Percentiles rank a stretch among this genome's conserved stretches.
Evolutionary conservation across 345 rosid species (phyloP).

Genomic region (Aquilaria sinensis): DNA sequence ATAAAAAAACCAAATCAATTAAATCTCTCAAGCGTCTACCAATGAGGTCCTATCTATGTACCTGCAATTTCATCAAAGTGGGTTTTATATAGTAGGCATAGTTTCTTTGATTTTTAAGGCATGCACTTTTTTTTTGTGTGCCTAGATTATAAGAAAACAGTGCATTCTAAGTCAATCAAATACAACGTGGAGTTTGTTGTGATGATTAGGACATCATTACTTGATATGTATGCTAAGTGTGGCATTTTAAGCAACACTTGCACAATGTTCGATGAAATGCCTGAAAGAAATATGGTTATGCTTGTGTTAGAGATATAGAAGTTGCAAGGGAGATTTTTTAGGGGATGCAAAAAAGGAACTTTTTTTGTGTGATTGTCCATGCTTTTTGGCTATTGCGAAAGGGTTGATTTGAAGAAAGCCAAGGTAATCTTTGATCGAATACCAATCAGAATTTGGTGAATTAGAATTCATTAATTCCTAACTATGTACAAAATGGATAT

Average conservation of each 20-base stretch:
- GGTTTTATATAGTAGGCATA: slow-evolving; percentile 30
- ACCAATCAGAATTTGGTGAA: slow-evolving; percentile 48
- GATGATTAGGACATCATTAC: slow-evolving; percentile 33
- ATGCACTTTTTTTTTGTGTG: slow-evolving; percentile 29
- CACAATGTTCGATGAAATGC: slow-evolving; percentile 60
- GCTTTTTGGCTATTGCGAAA: slow-evolving; percentile 66
- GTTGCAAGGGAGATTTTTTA: slow-evolving; percentile 50
- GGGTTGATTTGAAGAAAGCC: slow-evolving; percentile 49
- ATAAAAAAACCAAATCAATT: slow-evolving; percentile 19
- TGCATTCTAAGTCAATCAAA: slow-evolving; percentile 60
- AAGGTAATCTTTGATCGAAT: slow-evolving; percentile 37
- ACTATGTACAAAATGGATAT: slow-evolving; percentile 57
- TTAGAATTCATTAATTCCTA: slow-evolving; percentile 72
- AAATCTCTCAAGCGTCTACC: slow-evolving; percentile 32
- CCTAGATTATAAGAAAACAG: slow-evolving; percentile 24
- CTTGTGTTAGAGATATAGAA: slow-evolving; percentile 45
- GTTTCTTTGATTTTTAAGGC: slow-evolving; percentile 57
- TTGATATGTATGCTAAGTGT: slow-evolving; percentile 14
- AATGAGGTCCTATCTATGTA: slow-evolving; percentile 36
- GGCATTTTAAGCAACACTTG: slow-evolving; percentile 32
- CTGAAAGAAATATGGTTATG: slow-evolving; percentile 57
- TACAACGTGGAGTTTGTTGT: slow-evolving; percentile 37
- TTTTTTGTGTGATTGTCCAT: slow-evolving; percentile 62
- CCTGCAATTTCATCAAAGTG: slow-evolving; percentile 32
- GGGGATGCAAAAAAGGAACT: slow-evolving; percentile 57